These are phyloP conservation scores for Verticillium tricorpus DNA, from an alignment of 2,329 filamentous ascomycete genomes.

Conservation along the genomic window DNA sequence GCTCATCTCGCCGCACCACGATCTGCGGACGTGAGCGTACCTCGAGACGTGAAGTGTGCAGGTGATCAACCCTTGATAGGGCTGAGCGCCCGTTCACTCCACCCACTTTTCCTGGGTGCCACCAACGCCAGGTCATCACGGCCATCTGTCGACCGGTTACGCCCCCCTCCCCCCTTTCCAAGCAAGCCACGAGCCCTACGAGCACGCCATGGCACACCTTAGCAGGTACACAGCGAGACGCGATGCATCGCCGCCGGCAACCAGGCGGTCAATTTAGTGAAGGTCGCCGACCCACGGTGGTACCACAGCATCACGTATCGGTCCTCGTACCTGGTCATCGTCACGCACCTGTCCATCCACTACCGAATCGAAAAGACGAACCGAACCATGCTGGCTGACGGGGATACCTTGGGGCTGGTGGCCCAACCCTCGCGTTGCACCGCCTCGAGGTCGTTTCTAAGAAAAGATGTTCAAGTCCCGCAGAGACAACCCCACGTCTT, in stretches of 20 bases:
- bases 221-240: neutral
- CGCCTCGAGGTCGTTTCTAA: conserved; percentile 14
- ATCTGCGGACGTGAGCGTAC: neutral
- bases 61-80: neutral
- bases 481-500: conserved; percentile 1
- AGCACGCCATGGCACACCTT: neutral
- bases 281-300: neutral
- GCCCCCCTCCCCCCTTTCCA: neutral
- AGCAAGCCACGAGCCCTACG: neutral
- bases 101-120: neutral
- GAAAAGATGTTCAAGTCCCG: conserved; percentile 11
- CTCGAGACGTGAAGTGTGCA: neutral
- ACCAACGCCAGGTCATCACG: neutral
- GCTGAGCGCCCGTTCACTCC: neutral
- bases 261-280: neutral
- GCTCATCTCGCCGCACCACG: neutral
- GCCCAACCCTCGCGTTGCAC: conserved; percentile 8
- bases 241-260: neutral
- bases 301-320: neutral
- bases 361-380: neutral
- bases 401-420: conserved; percentile 6
- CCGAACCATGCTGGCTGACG: neutral
- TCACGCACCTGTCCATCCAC: neutral
- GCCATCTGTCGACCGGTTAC: neutral
- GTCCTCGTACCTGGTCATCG: neutral